These are phyloP conservation scores for Bisporella sp. DNA, from an alignment of 2,329 filamentous ascomycete genomes.

Conservation along the genomic window DNA sequence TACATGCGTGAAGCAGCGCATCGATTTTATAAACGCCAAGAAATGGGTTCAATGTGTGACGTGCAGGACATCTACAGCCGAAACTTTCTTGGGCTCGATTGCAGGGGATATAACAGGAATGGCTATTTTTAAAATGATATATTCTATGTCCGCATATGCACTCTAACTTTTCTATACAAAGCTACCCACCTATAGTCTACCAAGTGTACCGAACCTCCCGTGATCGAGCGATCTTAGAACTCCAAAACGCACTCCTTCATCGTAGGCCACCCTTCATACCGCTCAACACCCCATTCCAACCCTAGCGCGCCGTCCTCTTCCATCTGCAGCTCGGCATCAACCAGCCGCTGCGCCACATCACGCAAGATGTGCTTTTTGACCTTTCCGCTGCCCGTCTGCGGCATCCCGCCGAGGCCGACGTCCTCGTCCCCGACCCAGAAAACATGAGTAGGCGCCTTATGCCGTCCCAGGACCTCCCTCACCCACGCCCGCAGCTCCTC, in stretches of 20 bases:
- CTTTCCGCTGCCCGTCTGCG: constrained; percentile 66
- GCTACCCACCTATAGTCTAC: neutral
- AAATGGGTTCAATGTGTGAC: too few relatives aligned
- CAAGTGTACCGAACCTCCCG: too few relatives aligned
- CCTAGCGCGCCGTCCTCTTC: neutral
- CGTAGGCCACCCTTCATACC: neutral
- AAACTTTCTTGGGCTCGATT: too few relatives aligned
- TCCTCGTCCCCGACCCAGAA: constrained; percentile 66
- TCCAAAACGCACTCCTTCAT: neutral
- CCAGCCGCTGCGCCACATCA: constrained; percentile 13
- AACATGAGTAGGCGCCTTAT: constrained; percentile 66
- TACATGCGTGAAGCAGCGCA: neutral
- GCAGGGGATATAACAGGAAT: too few relatives aligned
- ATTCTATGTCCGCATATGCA: too few relatives aligned
- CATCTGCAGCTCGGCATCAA: constrained; percentile 2
- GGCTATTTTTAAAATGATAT: too few relatives aligned
- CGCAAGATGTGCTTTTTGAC: constrained; percentile 48
- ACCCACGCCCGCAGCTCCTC: constrained; percentile 58
- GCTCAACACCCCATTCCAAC: neutral
- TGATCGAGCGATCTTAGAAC: neutral
- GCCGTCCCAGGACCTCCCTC: constrained; percentile 50
- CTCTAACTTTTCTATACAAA: neutral
- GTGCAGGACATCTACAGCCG: too few relatives aligned
- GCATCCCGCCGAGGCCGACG: constrained; percentile 43
- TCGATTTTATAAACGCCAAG: too few relatives aligned